Percentiles rank a stretch among this genome's conserved stretches.
Evolutionary conservation across 208 protist genomes (phyloP).

Genomic region (Trypanosoma congolense): DNA sequence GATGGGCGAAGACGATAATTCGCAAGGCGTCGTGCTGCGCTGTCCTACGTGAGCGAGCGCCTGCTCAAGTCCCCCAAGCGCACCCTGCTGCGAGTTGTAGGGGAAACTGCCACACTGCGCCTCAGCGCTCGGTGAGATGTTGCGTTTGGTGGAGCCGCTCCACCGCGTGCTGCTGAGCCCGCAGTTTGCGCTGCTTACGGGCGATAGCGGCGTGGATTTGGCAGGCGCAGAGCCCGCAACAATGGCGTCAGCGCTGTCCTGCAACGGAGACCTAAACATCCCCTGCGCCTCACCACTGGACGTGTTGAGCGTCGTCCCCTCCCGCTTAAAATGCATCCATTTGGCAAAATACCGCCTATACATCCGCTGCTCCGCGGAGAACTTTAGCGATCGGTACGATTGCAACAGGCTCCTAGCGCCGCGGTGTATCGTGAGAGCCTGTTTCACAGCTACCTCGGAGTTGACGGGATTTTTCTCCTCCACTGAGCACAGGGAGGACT

Average conservation of each 20-base stretch:
- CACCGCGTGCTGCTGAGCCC: background rate
- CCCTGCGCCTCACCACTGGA: no score
- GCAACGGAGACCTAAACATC: background rate
- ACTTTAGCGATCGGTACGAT: conserved; percentile 40
- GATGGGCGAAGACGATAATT: background rate
- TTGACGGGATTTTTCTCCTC: conserved; percentile 22
- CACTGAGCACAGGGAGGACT: background rate
- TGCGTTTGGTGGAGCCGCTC: background rate
- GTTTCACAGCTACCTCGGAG: conserved; percentile 2
- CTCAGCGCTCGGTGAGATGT: background rate
- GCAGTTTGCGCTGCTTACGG: background rate
- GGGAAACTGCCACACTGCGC: background rate
- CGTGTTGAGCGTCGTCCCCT: no score
- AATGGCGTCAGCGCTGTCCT: background rate
- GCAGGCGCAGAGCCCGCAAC: background rate
- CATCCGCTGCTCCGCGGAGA: conserved; percentile 25
- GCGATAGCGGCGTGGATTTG: background rate
- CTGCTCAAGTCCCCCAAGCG: background rate
- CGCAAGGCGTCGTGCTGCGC: background rate
- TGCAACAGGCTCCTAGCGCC: conserved; percentile 25
- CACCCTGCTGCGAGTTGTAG: background rate
- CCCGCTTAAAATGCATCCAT: conserved; percentile 29
- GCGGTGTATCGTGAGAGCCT: conserved; percentile 8
- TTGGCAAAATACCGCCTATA: conserved; percentile 46
- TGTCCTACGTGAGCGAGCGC: background rate